These are phyloP conservation scores for Cyberlindnera japonica DNA, from an alignment of 805 yeast species.

Conservation along the genomic window DNA sequence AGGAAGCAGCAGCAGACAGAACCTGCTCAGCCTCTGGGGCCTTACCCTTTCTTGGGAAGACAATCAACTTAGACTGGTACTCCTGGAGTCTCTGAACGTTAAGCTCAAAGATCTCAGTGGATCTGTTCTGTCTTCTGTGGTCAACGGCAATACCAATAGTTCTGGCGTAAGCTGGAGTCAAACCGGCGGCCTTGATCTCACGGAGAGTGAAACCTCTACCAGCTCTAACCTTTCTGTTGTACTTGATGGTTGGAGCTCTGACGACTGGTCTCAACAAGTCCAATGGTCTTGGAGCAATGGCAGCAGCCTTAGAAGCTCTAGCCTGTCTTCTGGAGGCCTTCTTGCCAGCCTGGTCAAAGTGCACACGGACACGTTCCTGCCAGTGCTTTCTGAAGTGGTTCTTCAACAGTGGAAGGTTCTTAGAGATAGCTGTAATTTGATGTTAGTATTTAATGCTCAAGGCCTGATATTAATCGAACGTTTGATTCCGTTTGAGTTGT, in stretches of 20 bases:
- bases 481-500: not conserved
- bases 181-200: slow-evolving; percentile 97
- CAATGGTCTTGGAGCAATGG: slow-evolving; percentile 95
- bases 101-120: slow-evolving; percentile 88
- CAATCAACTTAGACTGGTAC: slow-evolving; percentile 92
- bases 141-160: slow-evolving; percentile 98
- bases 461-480: not conserved
- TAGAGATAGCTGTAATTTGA: slow-evolving; percentile 70
- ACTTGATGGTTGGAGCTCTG: slow-evolving; percentile 97
- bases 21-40: slow-evolving; percentile 79
- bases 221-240: slow-evolving; percentile 99
- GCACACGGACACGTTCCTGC: slow-evolving; percentile 99
- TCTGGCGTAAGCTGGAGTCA: slow-evolving; percentile 92
- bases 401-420: slow-evolving; percentile 98
- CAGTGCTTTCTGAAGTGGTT: slow-evolving; percentile 99
- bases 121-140: slow-evolving; percentile 99
- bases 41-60: slow-evolving; percentile 90
- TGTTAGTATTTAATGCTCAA: slow-evolving; percentile 1
- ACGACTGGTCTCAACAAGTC: slow-evolving; percentile 96
- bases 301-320: slow-evolving; percentile 91
- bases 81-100: slow-evolving; percentile 96
- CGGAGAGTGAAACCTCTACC: slow-evolving; percentile 99
- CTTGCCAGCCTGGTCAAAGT: slow-evolving; percentile 99
- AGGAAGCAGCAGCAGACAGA: slow-evolving; percentile 65
- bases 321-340: slow-evolving; percentile 95